phyloP scores from a whole-genome alignment of 768 basidiomycete genomes.

The Termitomyces eurrhizus region DNA sequence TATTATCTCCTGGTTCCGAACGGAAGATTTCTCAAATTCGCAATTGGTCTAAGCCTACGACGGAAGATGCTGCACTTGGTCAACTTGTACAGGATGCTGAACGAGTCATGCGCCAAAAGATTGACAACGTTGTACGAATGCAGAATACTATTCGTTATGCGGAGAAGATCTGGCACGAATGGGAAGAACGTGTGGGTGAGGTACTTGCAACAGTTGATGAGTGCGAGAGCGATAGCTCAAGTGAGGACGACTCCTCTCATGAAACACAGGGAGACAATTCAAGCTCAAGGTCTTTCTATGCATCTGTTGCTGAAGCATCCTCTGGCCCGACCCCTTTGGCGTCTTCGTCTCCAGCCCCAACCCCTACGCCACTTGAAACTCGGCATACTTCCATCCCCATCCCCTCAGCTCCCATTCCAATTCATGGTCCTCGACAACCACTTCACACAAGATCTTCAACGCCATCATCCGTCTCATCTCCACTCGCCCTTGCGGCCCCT shows the following conservation, averaged over 20 bases:
- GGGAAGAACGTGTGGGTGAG: slow-evolving; percentile 85
- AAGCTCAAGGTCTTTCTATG: slow-evolving; percentile 65
- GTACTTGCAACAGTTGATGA: slow-evolving; percentile 55
- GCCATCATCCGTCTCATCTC: slow-evolving; percentile 85
- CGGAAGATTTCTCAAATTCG: slow-evolving; percentile 79
- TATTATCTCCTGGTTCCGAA: slow-evolving; percentile 88
- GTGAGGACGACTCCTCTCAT: slow-evolving; percentile 30
- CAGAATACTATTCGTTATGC: slow-evolving; percentile 96
- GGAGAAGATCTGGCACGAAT: slow-evolving; percentile 96
- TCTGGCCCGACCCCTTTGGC: slow-evolving; percentile 72
- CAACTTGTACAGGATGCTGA: slow-evolving; percentile 87
- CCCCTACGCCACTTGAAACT: slow-evolving; percentile 24
- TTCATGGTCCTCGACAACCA: slow-evolving; percentile 36
- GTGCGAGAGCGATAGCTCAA: slow-evolving; percentile 39
- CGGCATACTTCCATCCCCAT: slow-evolving; percentile 24
- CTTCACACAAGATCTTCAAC: slow-evolving; percentile 82
- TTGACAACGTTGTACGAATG: slow-evolving; percentile 92
- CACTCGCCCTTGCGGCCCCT: slow-evolving; percentile 79
- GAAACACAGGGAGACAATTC: slow-evolving; percentile 40
- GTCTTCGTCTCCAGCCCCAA: slow-evolving; percentile 44
- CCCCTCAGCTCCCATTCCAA: slow-evolving; percentile 26
- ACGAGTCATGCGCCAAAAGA: slow-evolving; percentile 86
- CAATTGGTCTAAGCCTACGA: slow-evolving; percentile 82
- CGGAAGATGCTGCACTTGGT: slow-evolving; percentile 79
- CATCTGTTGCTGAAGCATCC: slow-evolving; percentile 41